These are phyloP conservation scores for Ogataea methylovora DNA, from an alignment of 805 yeast genomes.

Conservation along the genomic window DNA sequence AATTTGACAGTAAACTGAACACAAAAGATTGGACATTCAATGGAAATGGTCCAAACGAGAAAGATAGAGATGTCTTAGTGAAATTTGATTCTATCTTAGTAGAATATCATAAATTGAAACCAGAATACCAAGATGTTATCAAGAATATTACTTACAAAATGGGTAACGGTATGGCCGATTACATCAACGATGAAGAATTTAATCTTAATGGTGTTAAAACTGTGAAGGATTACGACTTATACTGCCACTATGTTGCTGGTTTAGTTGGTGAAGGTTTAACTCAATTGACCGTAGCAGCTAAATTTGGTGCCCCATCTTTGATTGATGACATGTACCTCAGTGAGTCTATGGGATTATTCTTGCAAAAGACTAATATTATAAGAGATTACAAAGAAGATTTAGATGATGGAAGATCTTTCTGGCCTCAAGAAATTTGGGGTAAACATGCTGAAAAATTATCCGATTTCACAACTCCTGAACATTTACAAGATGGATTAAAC, in stretches of 20 bases:
- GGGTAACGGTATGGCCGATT: conserved; percentile 99
- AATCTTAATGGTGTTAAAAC: conserved; percentile 75
- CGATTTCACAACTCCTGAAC: conserved; percentile 47
- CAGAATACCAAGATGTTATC: conserved; percentile 72
- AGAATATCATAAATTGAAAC: conserved; percentile 67
- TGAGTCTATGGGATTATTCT: conserved; percentile 88
- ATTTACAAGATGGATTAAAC: conserved; percentile 47
- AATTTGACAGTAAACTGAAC: conserved; percentile 57
- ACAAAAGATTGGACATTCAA: conserved; percentile 73
- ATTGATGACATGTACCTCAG: conserved; percentile 50
- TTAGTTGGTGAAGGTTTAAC: conserved; percentile 96
- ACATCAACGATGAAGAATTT: conserved; percentile 69
- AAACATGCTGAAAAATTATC: conserved; percentile 61
- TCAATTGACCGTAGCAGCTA: conserved; percentile 67
- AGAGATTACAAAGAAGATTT: conserved; percentile 92
- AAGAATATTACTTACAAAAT: conserved; percentile 71
- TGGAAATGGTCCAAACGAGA: conserved; percentile 68
- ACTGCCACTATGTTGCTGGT: conserved; percentile 97
- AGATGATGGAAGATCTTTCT: conserved; percentile 86
- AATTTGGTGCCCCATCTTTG: conserved; percentile 52
- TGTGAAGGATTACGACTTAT: conserved; percentile 73
- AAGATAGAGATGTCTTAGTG: conserved; percentile 74
- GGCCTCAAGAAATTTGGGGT: conserved; percentile 94
- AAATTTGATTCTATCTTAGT: conserved; percentile 63
- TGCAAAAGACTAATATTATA: conserved; percentile 94